Base-by-base conservation (phyloP, 176 grass and related monocot genomes). In the Calamus simplicifolius region DNA sequence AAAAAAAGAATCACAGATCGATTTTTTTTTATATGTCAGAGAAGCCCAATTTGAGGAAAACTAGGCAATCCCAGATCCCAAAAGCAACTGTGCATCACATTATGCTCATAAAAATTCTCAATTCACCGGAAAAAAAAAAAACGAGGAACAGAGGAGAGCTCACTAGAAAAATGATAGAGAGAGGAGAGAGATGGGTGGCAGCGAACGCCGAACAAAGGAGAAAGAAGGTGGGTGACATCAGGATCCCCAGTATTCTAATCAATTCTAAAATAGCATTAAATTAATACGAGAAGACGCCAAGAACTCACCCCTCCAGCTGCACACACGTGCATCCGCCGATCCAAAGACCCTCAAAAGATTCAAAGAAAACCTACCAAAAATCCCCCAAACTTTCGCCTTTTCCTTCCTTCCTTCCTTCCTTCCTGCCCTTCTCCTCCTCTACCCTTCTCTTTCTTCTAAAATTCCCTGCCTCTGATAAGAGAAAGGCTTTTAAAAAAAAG, bases 251-350 rank as follows among this genome's bases (percentile, higher is more conserved):
- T 21, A 49, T 16, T 50, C 48, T 64, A 25, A 27, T 49, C 48
- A 43, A 64, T 48, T 61, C 19, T 18, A 18, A 17, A n/a, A 61
- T 5, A 50, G 48, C 48, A 68, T 52, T 30, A 59, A 68, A 75
- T 26, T 28, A 67, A 67, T 60, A n/a, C 16, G 53, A 55, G 6
- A 19, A 55, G 53, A 55, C n/a, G 21, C 16, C 53, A 18, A 21
- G 52, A 55, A 55, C 58, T 31, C 58, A 61, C 58, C 16, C 7
- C 21, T 61, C 38, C 63, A 76, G 38, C 73, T 68, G 48, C 54
- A 66, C 54, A 68, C 63, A 76, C 63, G 63, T 76, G 73, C 73
- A 58, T 63, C 63, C 19, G 31, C n/a, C 59, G 27, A 50, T 74
- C 48, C 21, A 18, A 21, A 21, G 21, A 12, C 53, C 53, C 35